phyloP scores from a whole-genome alignment of 768 basidiomycete species.

The Boletus sensibilis region DNA sequence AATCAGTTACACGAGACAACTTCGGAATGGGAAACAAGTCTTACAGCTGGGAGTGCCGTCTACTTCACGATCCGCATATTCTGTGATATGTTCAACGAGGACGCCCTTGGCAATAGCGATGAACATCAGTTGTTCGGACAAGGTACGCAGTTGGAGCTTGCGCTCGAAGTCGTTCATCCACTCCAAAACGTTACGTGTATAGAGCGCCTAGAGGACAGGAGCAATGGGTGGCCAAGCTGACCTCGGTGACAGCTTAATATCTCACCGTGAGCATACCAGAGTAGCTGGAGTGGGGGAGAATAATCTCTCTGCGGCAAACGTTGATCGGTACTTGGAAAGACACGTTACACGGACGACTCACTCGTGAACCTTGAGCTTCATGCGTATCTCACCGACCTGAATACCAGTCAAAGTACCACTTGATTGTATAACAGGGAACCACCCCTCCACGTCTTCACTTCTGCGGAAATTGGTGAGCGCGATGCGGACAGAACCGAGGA shows the following conservation, averaged over 20 bases:
- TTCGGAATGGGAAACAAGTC: constrained; percentile 19
- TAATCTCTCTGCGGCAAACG: constrained; percentile 58
- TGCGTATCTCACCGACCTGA: constrained; percentile 72
- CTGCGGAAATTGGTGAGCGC: constrained; percentile 69
- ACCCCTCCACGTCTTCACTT: constrained; percentile 75
- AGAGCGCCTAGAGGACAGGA: constrained; percentile 15
- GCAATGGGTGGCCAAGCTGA: not conserved
- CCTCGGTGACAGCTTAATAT: constrained; percentile 1
- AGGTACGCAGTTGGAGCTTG: constrained; percentile 62
- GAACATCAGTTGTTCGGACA: constrained; percentile 60
- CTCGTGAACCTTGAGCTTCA: constrained; percentile 78
- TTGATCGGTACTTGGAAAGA: constrained; percentile 6
- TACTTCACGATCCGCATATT: constrained; percentile 69
- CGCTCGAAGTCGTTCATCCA: constrained; percentile 73
- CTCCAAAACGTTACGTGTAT: constrained; percentile 69
- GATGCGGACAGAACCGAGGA: constrained; percentile 63
- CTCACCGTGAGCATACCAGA: constrained; percentile 56
- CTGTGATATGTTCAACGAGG: constrained; percentile 66
- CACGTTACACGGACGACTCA: constrained; percentile 34
- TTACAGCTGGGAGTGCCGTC: constrained; percentile 65
- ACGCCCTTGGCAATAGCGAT: constrained; percentile 68
- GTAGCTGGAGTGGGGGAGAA: constrained; percentile 70
- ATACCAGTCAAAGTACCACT: constrained; percentile 48
- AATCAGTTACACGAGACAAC: not conserved
- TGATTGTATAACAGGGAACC: constrained; percentile 71